phyloP scores from a whole-genome alignment of 73 alveolate genomes.

The Blepharisma stoltei region DNA sequence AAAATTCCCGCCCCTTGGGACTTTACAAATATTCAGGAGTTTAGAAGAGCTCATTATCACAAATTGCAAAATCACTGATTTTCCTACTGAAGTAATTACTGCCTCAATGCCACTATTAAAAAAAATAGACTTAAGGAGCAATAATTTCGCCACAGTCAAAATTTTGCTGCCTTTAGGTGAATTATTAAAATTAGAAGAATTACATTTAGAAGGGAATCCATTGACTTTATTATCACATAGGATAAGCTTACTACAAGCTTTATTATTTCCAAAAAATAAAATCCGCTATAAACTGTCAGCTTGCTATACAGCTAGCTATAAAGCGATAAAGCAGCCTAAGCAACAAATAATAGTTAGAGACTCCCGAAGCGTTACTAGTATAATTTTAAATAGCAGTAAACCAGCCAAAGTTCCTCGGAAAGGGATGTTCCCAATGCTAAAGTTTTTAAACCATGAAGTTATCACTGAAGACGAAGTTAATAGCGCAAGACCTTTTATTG shows the following conservation, averaged over 20 bases:
- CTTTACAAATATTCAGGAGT: background rate
- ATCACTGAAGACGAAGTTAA: conserved; percentile 17
- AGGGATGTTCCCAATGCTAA: background rate
- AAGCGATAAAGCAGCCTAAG: background rate
- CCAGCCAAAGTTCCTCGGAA: conserved; percentile 10
- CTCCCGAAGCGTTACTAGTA: background rate
- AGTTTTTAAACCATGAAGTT: background rate
- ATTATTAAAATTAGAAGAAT: background rate
- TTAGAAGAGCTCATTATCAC: background rate
- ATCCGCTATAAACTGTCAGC: background rate
- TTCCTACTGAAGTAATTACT: background rate
- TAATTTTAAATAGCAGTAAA: background rate
- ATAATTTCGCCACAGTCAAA: background rate
- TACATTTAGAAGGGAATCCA: background rate
- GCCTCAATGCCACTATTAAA: background rate
- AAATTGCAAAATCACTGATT: background rate
- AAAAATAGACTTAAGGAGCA: background rate
- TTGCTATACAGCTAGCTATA: background rate
- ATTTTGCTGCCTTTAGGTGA: background rate
- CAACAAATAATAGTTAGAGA: background rate
- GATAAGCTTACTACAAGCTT: background rate
- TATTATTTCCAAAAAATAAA: background rate
- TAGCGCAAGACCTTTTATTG: background rate
- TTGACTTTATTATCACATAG: too few relatives aligned
- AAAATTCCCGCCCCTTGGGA: background rate